A percentile compares a stretch with the other conserved stretches of the same genome.
These are phyloP conservation scores for Gryganskiella cystojenkinii DNA, from an alignment of 192 early-diverging fungal species.

Conservation along the genomic window DNA sequence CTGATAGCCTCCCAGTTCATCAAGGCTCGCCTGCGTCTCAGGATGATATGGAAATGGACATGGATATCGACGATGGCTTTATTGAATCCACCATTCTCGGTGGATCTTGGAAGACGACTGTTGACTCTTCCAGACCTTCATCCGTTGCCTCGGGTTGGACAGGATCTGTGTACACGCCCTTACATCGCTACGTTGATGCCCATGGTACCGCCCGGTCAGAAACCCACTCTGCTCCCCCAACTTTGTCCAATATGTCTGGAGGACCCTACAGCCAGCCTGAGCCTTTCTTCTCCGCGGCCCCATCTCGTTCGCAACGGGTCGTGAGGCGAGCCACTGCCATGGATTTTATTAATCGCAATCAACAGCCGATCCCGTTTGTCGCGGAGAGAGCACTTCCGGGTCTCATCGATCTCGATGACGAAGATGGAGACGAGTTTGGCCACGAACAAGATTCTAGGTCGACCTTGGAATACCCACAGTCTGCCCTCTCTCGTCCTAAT, in stretches of 20 bases:
- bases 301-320: background rate
- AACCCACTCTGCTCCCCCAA: slow-evolving; percentile 18
- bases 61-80: slow-evolving; percentile 27
- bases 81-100: slow-evolving; percentile 18
- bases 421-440: slow-evolving; percentile 19
- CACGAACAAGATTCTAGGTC: background rate
- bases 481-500: background rate
- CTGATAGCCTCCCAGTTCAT: background rate
- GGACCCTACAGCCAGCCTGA: background rate
- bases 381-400: slow-evolving; percentile 15
- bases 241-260: background rate
- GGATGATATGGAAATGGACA: slow-evolving; percentile 34
- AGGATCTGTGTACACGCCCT: background rate
- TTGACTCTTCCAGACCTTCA: background rate
- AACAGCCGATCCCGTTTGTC: slow-evolving; percentile 19
- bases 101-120: slow-evolving; percentile 40
- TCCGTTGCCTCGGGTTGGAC: background rate
- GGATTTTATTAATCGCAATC: slow-evolving; percentile 20
- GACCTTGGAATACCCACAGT: background rate
- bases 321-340: slow-evolving; percentile 28
- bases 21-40: slow-evolving; percentile 1
- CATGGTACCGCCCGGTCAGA: background rate
- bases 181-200: background rate
- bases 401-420: slow-evolving; percentile 42
- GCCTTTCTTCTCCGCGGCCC: background rate